Evolutionary conservation across 2,329 filamentous ascomycete genomes (phyloP).

Genomic region (Aspergillus sp.): DNA sequence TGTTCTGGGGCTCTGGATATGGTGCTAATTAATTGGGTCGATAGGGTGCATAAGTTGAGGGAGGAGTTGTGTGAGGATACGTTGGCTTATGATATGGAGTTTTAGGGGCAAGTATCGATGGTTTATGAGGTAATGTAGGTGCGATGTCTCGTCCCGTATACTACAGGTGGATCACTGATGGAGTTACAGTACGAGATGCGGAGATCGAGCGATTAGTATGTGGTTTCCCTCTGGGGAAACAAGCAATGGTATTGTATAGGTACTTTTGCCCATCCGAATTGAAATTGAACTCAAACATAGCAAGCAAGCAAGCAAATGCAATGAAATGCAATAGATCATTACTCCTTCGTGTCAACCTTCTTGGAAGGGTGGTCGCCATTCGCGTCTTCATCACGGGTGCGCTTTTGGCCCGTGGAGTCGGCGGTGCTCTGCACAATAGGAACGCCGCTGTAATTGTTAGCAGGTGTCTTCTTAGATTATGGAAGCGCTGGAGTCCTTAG

Average conservation of each 20-base stretch:
- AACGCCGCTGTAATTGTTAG: constrained; percentile 40
- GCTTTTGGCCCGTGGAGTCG: constrained; percentile 43
- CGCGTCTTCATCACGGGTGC: constrained; percentile 43
- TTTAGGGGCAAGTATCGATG: constrained; percentile 11
- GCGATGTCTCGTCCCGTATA: too few species aligned
- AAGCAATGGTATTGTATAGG: neutral
- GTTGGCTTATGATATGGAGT: constrained; percentile 45
- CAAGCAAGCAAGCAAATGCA: constrained; percentile 6
- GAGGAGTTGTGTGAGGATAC: constrained; percentile 44
- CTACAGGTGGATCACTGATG: neutral
- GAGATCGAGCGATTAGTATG: too few species aligned
- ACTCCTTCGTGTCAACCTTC: constrained; percentile 50
- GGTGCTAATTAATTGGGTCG: neutral
- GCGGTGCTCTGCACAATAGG: constrained; percentile 44
- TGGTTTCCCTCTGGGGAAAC: neutral
- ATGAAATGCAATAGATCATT: constrained; percentile 15
- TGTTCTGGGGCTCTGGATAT: neutral
- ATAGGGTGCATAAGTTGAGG: constrained; percentile 41
- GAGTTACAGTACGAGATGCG: neutral
- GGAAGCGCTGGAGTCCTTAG: neutral
- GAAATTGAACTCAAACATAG: neutral
- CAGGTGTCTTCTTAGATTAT: neutral
- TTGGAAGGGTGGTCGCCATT: constrained; percentile 45
- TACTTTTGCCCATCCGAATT: constrained; percentile 3
- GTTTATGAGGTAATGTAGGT: too few species aligned